A percentile compares a stretch with the other conserved stretches of the same genome.
Evolutionary conservation across 441 rosid genomes (phyloP).

Genomic region (Euphorbia schlechtendalii): DNA sequence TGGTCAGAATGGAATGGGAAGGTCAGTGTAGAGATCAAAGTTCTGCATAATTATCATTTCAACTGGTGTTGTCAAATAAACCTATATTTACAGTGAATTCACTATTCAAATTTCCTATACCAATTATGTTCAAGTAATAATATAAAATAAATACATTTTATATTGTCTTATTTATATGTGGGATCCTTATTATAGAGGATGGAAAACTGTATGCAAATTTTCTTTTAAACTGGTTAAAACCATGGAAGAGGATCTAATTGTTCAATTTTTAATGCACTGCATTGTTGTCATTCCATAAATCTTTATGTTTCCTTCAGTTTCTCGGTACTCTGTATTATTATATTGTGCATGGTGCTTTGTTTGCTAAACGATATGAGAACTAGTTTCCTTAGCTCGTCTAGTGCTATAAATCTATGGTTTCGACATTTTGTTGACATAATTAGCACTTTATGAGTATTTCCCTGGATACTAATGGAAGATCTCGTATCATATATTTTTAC

Average conservation of each 20-base stretch:
- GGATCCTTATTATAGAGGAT: not conserved
- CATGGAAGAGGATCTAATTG: not conserved
- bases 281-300: not conserved
- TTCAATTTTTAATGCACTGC: not conserved
- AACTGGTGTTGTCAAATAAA: not conserved
- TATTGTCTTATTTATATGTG: not conserved
- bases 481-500: not conserved
- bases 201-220: not conserved
- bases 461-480: not conserved
- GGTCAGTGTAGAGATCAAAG: constrained; percentile 39
- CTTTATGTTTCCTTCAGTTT: not conserved
- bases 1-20: constrained; percentile 99
- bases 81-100: not conserved
- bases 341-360: not conserved
- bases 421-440: not conserved
- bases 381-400: not conserved
- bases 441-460: not conserved
- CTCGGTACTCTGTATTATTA: not conserved
- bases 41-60: not conserved
- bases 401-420: not conserved
- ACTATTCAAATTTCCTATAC: not conserved
- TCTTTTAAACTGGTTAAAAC: not conserved
- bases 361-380: not conserved
- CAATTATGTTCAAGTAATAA: not conserved
- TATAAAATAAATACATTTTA: too few relatives aligned